Evolutionary conservation across 768 basidiomycete species (phyloP), one percentile per base, ranked within the genome.

Genomic region (Glaciozyma antarctica): DNA sequence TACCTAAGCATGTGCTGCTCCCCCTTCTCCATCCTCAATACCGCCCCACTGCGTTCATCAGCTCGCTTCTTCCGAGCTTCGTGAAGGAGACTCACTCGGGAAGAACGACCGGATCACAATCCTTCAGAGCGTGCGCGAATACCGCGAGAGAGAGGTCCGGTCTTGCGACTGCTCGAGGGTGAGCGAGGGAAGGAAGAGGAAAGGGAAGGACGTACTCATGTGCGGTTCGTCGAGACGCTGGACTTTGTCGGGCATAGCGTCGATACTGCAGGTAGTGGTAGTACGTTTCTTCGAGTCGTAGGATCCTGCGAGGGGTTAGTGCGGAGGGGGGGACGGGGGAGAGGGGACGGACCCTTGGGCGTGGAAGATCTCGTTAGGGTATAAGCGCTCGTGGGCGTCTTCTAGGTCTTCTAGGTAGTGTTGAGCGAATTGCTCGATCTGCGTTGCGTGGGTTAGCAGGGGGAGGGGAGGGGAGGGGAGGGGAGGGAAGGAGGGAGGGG

Each of bases 1-100:
- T 69, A 69, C 6, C 68, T 62, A 22, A 64, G 65, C 68, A 69
- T 69, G 57, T 69, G 68, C 57, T 69, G 68, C 21, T 64, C 57
- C 19, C 68, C 68, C 12, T 49, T 16, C 30, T 45, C 38, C 19
- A 69, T 59, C 3, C 59, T 32, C 28, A 69, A 59, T 12, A 62
- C 12, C 45, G 66, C 64, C 22, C 68, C 68, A 43, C 67, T 69
- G 60, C 22, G 5, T 0, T 13, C 13, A 4, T 21, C 19, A 19
- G 6, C 41, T 22, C 8, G 22, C 34, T 19, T 13, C 7, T 1
- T 26, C 30, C 38, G 15, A 19, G 19, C 2, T 12, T 10, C 51
- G 21, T 15, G 49, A 6, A 43, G 13, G 38, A 22, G 34, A 34
- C 68, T 13, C 19, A 69, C 68, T 70, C 69, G 41, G 69, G 69